Evolutionary conservation across 179 eudicot genomes (phyloP).

Genomic region (Dionaea muscipula): DNA sequence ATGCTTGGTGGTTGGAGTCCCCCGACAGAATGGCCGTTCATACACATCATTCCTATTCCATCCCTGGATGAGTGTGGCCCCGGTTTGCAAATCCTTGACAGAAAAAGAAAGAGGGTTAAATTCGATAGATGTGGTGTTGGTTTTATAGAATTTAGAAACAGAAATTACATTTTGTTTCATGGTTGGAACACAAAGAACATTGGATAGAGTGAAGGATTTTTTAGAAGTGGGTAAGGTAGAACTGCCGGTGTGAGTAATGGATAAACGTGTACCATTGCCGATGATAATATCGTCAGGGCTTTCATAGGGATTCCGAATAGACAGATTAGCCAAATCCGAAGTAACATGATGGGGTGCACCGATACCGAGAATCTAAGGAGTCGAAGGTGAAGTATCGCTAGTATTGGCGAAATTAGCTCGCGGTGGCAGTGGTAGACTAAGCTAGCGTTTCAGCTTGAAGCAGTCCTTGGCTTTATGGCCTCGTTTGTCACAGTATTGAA

Average conservation of each 20-base stretch:
- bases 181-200: constrained; percentile 7
- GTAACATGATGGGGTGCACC: constrained; percentile 11
- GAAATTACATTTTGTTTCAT: constrained; percentile 5
- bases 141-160: constrained; percentile 3
- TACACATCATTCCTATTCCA: not conserved
- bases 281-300: constrained; percentile 9
- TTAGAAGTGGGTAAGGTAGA: not conserved
- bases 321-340: not conserved
- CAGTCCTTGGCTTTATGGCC: not conserved
- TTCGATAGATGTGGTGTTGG: not conserved
- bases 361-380: constrained; percentile 1
- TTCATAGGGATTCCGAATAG: constrained; percentile 7
- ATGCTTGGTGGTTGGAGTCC: no score
- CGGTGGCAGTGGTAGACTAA: not conserved
- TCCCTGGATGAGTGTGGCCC: not conserved
- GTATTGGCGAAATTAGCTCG: not conserved
- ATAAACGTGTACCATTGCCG: constrained; percentile 2
- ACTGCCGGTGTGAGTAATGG: constrained; percentile 1
- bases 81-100: constrained; percentile 7
- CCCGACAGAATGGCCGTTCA: constrained; percentile 2
- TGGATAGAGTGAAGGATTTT: not conserved
- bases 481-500: not conserved
- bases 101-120: constrained; percentile 7
- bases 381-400: not conserved
- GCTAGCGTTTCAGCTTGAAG: not conserved